Conservation (phyloP, 306 rosid genomes). For the Inga laurina region DNA sequence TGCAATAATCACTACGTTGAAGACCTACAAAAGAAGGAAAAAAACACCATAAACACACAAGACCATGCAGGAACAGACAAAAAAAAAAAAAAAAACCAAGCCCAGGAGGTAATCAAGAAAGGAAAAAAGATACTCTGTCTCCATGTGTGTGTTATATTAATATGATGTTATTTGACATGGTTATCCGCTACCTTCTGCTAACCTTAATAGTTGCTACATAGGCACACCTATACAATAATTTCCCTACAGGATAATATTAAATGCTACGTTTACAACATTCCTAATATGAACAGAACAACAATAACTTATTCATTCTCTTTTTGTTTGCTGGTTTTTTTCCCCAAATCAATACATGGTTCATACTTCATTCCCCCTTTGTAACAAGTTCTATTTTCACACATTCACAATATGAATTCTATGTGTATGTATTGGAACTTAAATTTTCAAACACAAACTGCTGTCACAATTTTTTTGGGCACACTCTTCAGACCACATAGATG, state of each 20-base stretch:
- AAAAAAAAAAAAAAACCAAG: not conserved
- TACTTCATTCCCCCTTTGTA: not conserved
- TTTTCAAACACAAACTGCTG: conserved; percentile 3
- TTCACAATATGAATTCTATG: not conserved
- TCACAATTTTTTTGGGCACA: not conserved
- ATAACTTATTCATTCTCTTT: not conserved
- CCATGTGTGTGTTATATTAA: not conserved
- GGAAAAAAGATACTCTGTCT: not conserved
- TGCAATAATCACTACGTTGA: conserved; percentile 15
- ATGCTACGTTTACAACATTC: not conserved
- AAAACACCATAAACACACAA: conserved; percentile 3
- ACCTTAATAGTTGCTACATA: too few species aligned
- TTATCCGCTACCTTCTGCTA: not conserved
- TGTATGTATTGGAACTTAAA: not conserved
- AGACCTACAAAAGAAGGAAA: conserved; percentile 11
- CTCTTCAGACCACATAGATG: not conserved
- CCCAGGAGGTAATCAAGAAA: not conserved
- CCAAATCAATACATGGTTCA: not conserved
- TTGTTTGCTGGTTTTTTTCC: not conserved
- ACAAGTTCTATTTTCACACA: not conserved
- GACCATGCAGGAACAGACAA: not conserved
- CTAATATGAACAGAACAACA: not conserved
- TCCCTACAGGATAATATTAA: not conserved
- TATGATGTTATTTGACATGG: not conserved
- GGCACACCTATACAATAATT: not conserved